Evolutionary conservation across 2,329 filamentous ascomycete species (phyloP).

Genomic region (Penicillium sp.): DNA sequence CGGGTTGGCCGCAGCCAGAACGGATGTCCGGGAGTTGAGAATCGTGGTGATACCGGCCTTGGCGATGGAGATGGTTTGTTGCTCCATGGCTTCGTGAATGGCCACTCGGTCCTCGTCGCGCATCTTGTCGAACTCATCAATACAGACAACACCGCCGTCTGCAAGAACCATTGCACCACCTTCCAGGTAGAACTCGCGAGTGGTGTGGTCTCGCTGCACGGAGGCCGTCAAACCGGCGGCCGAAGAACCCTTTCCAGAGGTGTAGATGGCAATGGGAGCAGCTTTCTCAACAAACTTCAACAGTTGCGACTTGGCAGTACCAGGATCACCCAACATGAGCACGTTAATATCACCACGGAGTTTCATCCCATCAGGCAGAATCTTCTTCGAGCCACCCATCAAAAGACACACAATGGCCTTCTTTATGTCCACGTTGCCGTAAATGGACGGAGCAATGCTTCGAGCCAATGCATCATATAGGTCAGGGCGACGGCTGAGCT

Average conservation of each 20-base stretch:
- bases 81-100: constrained; percentile 99
- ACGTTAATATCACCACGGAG: constrained; percentile 98
- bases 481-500: constrained; percentile 83
- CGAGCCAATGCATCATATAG: constrained; percentile 86
- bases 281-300: constrained; percentile 97
- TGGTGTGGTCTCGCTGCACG: constrained; percentile 86
- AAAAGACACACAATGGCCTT: constrained; percentile 93
- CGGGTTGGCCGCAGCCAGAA: constrained; percentile 91
- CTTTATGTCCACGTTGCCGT: constrained; percentile 93
- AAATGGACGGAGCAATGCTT: constrained; percentile 96
- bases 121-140: constrained; percentile 99
- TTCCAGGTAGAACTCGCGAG: constrained; percentile 94
- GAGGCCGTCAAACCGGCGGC: constrained; percentile 96
- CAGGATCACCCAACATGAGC: constrained; percentile 88
- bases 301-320: constrained; percentile 95
- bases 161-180: constrained; percentile 98
- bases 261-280: constrained; percentile 95
- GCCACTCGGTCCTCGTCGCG: constrained; percentile 94
- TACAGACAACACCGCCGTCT: constrained; percentile 94
- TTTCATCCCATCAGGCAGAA: constrained; percentile 95
- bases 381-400: constrained; percentile 94
- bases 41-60: constrained; percentile 99
- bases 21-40: constrained; percentile 89
- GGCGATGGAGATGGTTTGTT: constrained; percentile 98
- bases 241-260: constrained; percentile 95